Percentiles rank a stretch among this genome's conserved stretches.
Evolutionary conservation across 129 eudicot genomes (phyloP).

Genomic region (Sambucus nigra): DNA sequence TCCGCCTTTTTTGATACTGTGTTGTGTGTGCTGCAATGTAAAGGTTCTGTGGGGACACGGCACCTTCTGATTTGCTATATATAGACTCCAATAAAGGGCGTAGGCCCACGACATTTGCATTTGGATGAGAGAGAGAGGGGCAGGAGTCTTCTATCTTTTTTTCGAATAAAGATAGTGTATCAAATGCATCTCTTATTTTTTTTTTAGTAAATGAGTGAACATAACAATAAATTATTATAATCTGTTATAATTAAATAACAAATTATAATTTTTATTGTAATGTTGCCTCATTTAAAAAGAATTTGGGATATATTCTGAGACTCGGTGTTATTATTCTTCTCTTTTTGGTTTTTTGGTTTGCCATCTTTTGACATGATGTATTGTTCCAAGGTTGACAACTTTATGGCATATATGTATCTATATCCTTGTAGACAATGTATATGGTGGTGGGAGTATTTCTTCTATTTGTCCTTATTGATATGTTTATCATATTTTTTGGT

Average conservation of each 20-base stretch:
- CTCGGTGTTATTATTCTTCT: too few species aligned
- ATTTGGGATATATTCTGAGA: too few species aligned
- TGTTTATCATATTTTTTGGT: too few species aligned
- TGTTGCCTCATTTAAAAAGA: too few species aligned
- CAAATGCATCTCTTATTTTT: too few species aligned
- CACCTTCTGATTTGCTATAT: neutral
- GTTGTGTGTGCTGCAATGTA: neutral
- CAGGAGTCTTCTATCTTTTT: neutral
- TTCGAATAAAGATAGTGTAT: too few species aligned
- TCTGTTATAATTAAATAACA: too few species aligned
- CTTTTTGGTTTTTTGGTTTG: neutral
- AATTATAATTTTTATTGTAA: too few species aligned
- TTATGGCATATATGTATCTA: neutral
- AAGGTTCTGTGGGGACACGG: neutral
- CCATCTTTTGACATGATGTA: slow-evolving; percentile 12
- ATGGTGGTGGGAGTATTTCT: neutral
- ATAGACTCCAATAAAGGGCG: neutral
- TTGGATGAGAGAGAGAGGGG: slow-evolving; percentile 1
- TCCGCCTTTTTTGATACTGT: slow-evolving; percentile 4
- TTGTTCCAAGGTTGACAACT: slow-evolving; percentile 20
- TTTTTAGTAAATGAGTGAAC: too few species aligned
- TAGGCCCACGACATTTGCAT: neutral
- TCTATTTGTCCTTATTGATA: too few species aligned
- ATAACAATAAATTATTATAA: too few species aligned
- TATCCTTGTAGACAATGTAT: neutral